These are phyloP conservation scores for Phytophthora hibernalis DNA, from an alignment of 352 stramenopile species.

Conservation along the genomic window DNA sequence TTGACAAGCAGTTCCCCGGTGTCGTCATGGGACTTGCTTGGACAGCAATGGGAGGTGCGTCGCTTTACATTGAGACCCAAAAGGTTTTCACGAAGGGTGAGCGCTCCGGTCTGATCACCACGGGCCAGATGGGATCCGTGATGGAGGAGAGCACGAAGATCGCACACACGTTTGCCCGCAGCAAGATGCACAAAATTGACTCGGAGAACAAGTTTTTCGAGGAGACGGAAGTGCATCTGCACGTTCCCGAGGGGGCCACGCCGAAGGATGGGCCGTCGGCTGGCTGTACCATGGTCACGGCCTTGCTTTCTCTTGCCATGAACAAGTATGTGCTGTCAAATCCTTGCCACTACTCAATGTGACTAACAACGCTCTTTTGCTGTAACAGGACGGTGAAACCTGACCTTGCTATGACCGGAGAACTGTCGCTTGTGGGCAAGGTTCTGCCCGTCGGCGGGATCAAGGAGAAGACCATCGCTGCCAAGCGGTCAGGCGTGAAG, in stretches of 20 bases:
- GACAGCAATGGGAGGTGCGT: conserved; percentile 98
- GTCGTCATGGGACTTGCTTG: conserved; percentile 99
- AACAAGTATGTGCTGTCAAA: conserved; percentile 71
- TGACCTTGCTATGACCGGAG: conserved; percentile 98
- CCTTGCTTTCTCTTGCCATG: conserved; percentile 95
- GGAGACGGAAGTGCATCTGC: conserved; percentile 96
- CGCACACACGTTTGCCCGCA: conserved; percentile 93
- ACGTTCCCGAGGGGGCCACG: conserved; percentile 98
- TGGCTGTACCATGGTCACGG: conserved; percentile 98
- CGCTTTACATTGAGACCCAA: conserved; percentile 98
- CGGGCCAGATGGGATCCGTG: conserved; percentile 97
- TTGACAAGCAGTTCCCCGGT: conserved; percentile 93
- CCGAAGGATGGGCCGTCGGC: conserved; percentile 99
- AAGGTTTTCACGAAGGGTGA: conserved; percentile 75
- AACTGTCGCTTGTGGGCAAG: conserved; percentile 97
- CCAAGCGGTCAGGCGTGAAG: conserved; percentile 94
- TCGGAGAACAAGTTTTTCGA: conserved; percentile 95
- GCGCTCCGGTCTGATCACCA: conserved; percentile 78
- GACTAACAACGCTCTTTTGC: conserved; percentile 18
- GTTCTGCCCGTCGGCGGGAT: conserved; percentile 99
- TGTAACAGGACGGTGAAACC: conserved; percentile 87
- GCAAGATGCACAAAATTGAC: conserved; percentile 75
- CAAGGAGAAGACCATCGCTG: conserved; percentile 99
- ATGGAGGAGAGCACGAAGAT: conserved; percentile 99
- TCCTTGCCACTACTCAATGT: not conserved